phyloP scores from a whole-genome alignment of 2,329 filamentous ascomycete genomes.

The Mycocentrospora acerina region DNA sequence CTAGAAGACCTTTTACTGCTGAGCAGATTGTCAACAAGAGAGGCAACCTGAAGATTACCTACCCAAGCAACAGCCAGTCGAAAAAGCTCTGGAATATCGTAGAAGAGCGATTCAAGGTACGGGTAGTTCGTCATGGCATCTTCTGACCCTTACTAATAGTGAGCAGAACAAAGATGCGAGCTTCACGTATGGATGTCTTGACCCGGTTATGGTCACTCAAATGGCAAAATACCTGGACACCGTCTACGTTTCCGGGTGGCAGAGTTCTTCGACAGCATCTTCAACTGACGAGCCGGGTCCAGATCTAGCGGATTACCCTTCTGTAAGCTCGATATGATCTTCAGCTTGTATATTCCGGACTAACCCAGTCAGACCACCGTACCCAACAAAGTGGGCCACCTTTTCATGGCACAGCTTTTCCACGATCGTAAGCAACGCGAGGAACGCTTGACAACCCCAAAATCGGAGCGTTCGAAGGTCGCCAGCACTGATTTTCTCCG shows the following conservation, averaged over 20 bases:
- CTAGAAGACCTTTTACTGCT: slow-evolving; percentile 88
- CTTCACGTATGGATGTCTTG: slow-evolving; percentile 95
- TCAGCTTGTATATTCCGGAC: slow-evolving; percentile 2
- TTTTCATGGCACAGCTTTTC: slow-evolving; percentile 98
- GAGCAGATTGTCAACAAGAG: slow-evolving; percentile 97
- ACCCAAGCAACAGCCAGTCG: slow-evolving; percentile 82
- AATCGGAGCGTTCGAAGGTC: slow-evolving; percentile 69
- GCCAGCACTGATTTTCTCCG: slow-evolving; percentile 90
- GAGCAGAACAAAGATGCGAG: slow-evolving; percentile 78
- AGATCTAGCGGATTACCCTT: slow-evolving; percentile 95
- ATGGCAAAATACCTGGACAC: slow-evolving; percentile 99
- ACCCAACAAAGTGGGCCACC: slow-evolving; percentile 94
- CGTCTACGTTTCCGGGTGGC: slow-evolving; percentile 98
- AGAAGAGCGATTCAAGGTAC: slow-evolving; percentile 81
- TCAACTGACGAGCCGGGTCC: slow-evolving; percentile 94
- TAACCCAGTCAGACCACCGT: slow-evolving; percentile 75
- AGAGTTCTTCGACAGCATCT: slow-evolving; percentile 94
- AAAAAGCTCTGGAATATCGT: slow-evolving; percentile 96
- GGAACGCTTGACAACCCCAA: slow-evolving; percentile 79
- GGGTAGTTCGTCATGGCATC: background rate
- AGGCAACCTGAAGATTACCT: slow-evolving; percentile 85
- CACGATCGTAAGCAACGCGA: slow-evolving; percentile 99
- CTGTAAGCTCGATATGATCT: slow-evolving; percentile 31
- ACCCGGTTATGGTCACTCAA: slow-evolving; percentile 97
- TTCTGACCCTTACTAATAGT: slow-evolving; percentile 13